Percentiles rank a stretch among this genome's conserved stretches.
Evolutionary conservation across 2,329 filamentous ascomycete species (phyloP).

Genomic region (Cordyceps javanica): DNA sequence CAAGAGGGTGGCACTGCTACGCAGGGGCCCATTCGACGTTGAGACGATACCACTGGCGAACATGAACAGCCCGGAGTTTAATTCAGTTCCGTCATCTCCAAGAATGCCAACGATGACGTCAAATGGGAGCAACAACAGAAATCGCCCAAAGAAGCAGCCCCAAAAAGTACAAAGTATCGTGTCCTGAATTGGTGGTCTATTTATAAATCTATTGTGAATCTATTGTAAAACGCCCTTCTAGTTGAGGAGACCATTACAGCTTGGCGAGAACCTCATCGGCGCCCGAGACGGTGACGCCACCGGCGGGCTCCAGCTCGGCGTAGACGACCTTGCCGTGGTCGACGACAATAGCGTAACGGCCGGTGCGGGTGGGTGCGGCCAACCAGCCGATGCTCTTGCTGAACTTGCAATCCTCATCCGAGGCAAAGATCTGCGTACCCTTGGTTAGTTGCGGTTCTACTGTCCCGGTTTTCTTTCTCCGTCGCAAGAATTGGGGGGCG

Average conservation of each 20-base stretch:
- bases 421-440: constrained; percentile 59
- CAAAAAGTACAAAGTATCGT: background rate
- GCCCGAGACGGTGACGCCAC: constrained; percentile 41
- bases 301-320: constrained; percentile 63
- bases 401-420: constrained; percentile 64
- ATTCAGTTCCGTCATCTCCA: too few species aligned
- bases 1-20: too few species aligned
- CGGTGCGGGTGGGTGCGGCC: constrained; percentile 61
- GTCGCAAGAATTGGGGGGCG: background rate
- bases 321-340: constrained; percentile 81
- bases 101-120: too few species aligned
- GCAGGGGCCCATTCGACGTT: too few species aligned
- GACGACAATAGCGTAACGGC: constrained; percentile 72
- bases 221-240: background rate
- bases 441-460: background rate
- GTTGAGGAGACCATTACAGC: constrained; percentile 32
- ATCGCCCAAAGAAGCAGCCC: too few species aligned
- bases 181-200: constrained; percentile 2
- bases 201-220: constrained; percentile 2
- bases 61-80: too few species aligned
- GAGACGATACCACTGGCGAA: too few species aligned
- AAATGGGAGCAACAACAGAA: too few species aligned
- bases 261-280: constrained; percentile 49
- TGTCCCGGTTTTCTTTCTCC: background rate
- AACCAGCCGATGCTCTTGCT: constrained; percentile 74